Evolutionary conservation across 192 early-diverging fungal genomes (phyloP).

Genomic region (Chytriomyces sp.): DNA sequence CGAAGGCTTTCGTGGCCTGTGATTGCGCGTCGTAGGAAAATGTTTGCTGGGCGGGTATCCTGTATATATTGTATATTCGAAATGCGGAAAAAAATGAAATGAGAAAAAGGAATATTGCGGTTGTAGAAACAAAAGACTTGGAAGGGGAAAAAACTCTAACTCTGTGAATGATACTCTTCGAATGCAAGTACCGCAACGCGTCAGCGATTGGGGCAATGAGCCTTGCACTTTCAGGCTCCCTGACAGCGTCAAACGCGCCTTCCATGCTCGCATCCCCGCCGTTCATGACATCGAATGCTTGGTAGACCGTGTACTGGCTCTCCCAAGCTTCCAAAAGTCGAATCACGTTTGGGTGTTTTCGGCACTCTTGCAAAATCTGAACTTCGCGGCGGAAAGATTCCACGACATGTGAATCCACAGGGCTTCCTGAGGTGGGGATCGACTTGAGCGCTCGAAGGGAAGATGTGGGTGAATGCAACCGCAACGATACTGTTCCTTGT

Average conservation of each 20-base stretch:
- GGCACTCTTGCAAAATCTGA: conserved; percentile 14
- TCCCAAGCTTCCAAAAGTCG: conserved; percentile 31
- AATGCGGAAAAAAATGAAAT: neutral
- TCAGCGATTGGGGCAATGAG: conserved; percentile 35
- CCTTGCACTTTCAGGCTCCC: conserved; percentile 12
- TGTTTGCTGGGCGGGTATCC: conserved; percentile 33
- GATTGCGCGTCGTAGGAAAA: conserved; percentile 32
- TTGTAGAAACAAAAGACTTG: neutral
- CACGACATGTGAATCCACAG: conserved; percentile 18
- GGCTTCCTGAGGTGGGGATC: conserved; percentile 15
- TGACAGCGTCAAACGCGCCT: conserved; percentile 4
- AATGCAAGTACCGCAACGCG: conserved; percentile 26
- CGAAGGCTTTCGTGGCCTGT: conserved; percentile 29
- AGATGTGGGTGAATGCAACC: conserved; percentile 24
- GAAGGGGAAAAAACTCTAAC: neutral
- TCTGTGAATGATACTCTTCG: conserved; percentile 16
- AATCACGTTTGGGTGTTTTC: conserved; percentile 26
- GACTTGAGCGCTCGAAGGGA: conserved; percentile 32
- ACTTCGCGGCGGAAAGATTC: conserved; percentile 34
- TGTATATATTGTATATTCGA: neutral
- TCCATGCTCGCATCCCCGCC: conserved; percentile 32
- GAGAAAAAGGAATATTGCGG: neutral
- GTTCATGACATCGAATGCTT: conserved; percentile 30
- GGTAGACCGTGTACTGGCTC: conserved; percentile 17
- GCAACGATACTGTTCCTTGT: conserved; percentile 36